Base-by-base conservation (phyloP, 2,329 filamentous ascomycete species). In the Falciphora oryzae region DNA sequence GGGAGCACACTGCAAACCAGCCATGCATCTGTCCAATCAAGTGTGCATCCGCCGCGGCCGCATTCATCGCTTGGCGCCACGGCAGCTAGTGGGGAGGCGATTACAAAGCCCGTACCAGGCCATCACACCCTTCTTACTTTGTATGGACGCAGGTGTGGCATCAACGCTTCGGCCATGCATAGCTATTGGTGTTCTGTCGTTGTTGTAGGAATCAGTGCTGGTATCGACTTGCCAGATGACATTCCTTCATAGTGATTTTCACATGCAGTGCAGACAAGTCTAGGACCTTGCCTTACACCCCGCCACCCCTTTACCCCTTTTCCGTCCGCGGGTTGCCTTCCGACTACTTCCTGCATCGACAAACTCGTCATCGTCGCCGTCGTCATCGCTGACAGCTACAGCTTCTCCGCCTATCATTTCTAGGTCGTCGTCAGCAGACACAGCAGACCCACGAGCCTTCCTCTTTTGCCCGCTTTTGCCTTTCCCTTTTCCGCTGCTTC, bases 371-470 rank as follows among this genome's bases (percentile, higher is more conserved):
- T 64, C 63, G 1, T 59, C 67, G 50, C 65, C 67, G 14, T 67
- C 65, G 38, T 69, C 66, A 4, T 31, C 66, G 31, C 57, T 58
- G 29, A 57, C 64, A 31, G 16, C 57, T 5, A 67, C 44, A 11
- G 18, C 44, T 25, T 53, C 44, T 25, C 22, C 44, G 44, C n/a
- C 22, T 10, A n/a, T 8, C 18, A n/a, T 25, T 25, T 53, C 44
- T 1, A 10, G 3, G 44, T 53, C 44, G 22, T 25, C 22, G 14
- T 10, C 22, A 53, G 7, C 18, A 25, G 44, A 10, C 22, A 53
- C 44, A 3, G 18, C 10, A 25, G 57, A 62, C 65, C 32, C 50
- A 65, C 57, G 50, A 53, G 63, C 67, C 69, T 59, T 71, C 69
- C 11, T 53, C 28, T 6, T 38, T 66, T 2, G 61, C 63, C 29